Base-by-base conservation (phyloP, 768 basidiomycete genomes). In the Mycena rosella region DNA sequence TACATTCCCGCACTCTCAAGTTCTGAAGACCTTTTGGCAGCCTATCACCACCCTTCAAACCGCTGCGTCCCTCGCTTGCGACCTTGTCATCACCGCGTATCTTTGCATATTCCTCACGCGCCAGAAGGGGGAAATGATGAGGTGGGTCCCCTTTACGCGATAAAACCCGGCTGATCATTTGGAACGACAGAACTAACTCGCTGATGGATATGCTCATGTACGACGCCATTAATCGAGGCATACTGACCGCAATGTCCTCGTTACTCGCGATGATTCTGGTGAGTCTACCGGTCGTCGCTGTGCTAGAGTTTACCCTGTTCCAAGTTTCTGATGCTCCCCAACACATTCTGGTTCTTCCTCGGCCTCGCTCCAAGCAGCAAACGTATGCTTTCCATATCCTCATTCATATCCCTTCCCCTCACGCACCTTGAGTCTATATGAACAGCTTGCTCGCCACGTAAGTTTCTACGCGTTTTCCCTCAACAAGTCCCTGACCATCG, bases 371-470 rank as follows among this genome's bases (percentile, higher is more conserved):
- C 64, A 6, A 61, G 53, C 48, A 65, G 58, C 24, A 69, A 69
- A 49, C 38, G 68, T 69, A 5, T 9, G 63, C 65, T 15, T 34
- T 38, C 17, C n/a, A n/a, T 14, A 2, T 26, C 42, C 27, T 27
- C 26, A 10, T 26, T 49, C 6, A 20, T 2, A 15, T 14, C 32
- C 5, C 22, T 7, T 13, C n/a, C 36, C 22, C 3, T 24, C 20
- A 27, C 42, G 36, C 2, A 8, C 30, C 17, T 10, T n/a, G 9
- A 40, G 69, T 65, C 8, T 70, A 70, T 42, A 65, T 66, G 69
- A 70, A 70, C 29, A 70, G 69, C 51, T 66, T 70, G 69, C 40
- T 70, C 14, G 59, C 69, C 18, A 70, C 64, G 69, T 70, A 44
- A 10, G 56, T 44, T 17, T 26, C 30, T 22, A 3, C n/a, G 7